Percentiles rank a stretch among this genome's conserved stretches.
Evolutionary conservation across 2,329 filamentous ascomycete genomes (phyloP).

Genomic region (Teratosphaeria pseudoeucalypti): DNA sequence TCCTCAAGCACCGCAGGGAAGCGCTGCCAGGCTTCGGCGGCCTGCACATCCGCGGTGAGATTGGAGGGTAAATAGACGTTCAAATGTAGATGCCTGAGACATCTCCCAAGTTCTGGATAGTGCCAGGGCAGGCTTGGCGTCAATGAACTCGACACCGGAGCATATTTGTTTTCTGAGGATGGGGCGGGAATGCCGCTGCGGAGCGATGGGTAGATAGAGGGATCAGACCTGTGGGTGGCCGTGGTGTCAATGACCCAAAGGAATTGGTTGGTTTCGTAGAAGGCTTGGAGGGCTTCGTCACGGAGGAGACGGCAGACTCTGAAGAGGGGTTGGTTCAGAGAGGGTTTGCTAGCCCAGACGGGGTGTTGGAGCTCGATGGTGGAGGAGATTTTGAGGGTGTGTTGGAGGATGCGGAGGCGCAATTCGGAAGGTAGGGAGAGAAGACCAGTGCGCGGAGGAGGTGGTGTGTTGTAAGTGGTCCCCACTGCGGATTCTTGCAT

Average conservation of each 20-base stretch:
- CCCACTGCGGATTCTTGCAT: not conserved
- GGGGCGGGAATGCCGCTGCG: not conserved
- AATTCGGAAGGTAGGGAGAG: not conserved
- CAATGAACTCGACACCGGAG: not conserved
- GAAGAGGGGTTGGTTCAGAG: constrained; percentile 11
- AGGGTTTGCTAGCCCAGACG: constrained; percentile 11
- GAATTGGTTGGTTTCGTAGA: constrained; percentile 15
- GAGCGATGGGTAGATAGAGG: constrained; percentile 2
- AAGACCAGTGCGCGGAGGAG: not conserved
- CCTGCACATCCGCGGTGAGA: not conserved
- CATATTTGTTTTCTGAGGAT: not conserved
- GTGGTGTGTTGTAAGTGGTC: not conserved
- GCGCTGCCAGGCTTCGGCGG: constrained; percentile 1
- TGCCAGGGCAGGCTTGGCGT: constrained; percentile 12
- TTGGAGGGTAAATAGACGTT: constrained; percentile 12
- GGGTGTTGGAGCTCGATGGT: constrained; percentile 14
- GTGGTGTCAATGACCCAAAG: constrained; percentile 15
- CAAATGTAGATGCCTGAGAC: constrained; percentile 11
- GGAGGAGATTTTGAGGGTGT: constrained; percentile 7
- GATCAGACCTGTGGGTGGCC: constrained; percentile 6
- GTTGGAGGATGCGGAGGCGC: constrained; percentile 3
- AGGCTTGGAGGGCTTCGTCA: constrained; percentile 11
- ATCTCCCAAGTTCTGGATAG: constrained; percentile 9
- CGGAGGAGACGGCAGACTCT: constrained; percentile 10
- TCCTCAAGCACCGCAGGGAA: not conserved